Conservation (phyloP, 352 stramenopile genomes). For the Pythium volutum region DNA sequence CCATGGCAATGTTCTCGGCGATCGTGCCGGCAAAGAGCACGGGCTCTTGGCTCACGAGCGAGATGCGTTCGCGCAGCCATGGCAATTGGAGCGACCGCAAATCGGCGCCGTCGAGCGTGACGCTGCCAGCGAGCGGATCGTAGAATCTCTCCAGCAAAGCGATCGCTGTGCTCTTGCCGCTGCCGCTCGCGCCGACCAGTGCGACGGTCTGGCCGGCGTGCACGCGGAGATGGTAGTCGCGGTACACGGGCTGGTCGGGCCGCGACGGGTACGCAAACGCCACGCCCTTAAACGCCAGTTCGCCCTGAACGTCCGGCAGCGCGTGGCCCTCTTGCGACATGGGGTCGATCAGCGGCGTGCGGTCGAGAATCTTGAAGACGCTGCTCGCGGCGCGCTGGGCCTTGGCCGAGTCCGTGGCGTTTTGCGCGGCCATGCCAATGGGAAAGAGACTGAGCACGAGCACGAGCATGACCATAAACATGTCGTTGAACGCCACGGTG, state of each 20-base stretch:
- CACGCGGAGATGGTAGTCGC: slow-evolving; percentile 59
- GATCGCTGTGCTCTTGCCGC: slow-evolving; percentile 77
- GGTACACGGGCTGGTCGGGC: slow-evolving; percentile 55
- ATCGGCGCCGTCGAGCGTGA: slow-evolving; percentile 59
- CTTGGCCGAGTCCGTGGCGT: slow-evolving; percentile 32
- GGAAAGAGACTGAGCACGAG: slow-evolving; percentile 37
- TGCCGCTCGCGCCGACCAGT: slow-evolving; percentile 75
- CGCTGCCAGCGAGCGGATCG: slow-evolving; percentile 34
- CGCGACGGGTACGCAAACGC: slow-evolving; percentile 57
- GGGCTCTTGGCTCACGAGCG: slow-evolving; percentile 66
- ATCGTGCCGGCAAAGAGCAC: slow-evolving; percentile 45
- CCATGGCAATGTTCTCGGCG: slow-evolving; percentile 48
- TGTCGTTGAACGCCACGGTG: slow-evolving; percentile 35
- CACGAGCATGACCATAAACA: slow-evolving; percentile 44
- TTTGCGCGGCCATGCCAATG: slow-evolving; percentile 31
- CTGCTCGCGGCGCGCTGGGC: slow-evolving; percentile 26
- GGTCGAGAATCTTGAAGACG: slow-evolving; percentile 55
- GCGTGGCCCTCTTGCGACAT: slow-evolving; percentile 3
- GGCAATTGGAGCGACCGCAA: slow-evolving; percentile 43
- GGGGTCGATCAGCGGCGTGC: slow-evolving; percentile 34
- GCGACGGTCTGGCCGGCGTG: slow-evolving; percentile 64
- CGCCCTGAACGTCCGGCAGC: slow-evolving; percentile 20
- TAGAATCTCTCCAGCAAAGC: slow-evolving; percentile 71
- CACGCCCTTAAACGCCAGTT: slow-evolving; percentile 41
- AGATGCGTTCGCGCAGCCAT: slow-evolving; percentile 36